These are phyloP conservation scores for Tripidium arundinaceum DNA, from an alignment of 202 grass and related monocot species.

Conservation along the genomic window DNA sequence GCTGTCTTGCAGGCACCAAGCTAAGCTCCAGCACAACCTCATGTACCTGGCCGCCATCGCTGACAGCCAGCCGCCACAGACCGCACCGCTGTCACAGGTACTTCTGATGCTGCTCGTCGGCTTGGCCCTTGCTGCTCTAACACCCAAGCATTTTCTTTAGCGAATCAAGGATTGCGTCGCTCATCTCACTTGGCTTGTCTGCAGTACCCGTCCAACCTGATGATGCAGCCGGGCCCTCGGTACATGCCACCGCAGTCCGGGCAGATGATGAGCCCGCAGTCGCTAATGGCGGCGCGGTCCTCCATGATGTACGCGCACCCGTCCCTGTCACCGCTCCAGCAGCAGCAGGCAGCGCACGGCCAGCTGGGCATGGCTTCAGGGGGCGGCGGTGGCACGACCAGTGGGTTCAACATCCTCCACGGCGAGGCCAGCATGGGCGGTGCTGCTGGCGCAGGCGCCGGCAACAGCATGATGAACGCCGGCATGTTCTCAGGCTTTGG, in stretches of 20 bases:
- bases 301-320: constrained; percentile 84
- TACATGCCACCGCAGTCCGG: constrained; percentile 74
- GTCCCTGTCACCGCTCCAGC: constrained; percentile 67
- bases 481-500: constrained; percentile 69
- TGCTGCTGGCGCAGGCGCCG: constrained; percentile 19
- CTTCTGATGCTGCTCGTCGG: neutral
- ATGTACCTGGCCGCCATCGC: constrained; percentile 99
- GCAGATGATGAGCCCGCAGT: constrained; percentile 70
- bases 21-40: constrained; percentile 97
- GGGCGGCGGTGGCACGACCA: constrained; percentile 29
- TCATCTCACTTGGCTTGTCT: neutral
- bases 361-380: constrained; percentile 57
- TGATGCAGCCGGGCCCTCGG: constrained; percentile 83
- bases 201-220: constrained; percentile 84
- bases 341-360: constrained; percentile 55
- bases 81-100: constrained; percentile 70
- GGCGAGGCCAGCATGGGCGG: constrained; percentile 80
- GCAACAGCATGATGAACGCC: constrained; percentile 62
- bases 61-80: constrained; percentile 91
- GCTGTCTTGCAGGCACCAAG: constrained; percentile 73
- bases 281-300: constrained; percentile 80
- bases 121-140: neutral
- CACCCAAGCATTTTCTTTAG: neutral
- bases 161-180: neutral
- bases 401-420: constrained; percentile 83